phyloP scores from a whole-genome alignment of 2,329 filamentous ascomycete genomes.

The Sporothrix schenckii region DNA sequence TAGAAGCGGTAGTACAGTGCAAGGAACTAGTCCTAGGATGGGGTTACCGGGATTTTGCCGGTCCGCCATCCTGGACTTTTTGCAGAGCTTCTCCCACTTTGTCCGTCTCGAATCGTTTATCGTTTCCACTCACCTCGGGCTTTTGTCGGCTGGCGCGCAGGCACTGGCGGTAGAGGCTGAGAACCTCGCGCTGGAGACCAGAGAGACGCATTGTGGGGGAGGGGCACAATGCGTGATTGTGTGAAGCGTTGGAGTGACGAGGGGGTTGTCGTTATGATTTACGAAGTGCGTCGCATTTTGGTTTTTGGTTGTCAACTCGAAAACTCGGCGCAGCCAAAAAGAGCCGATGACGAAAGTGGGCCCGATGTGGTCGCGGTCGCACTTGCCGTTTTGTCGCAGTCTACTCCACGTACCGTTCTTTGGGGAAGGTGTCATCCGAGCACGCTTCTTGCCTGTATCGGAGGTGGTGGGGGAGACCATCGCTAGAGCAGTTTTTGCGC shows the following conservation, averaged over 20 bases:
- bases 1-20: neutral
- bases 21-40: neutral
- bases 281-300: neutral
- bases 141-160: slow-evolving; percentile 81
- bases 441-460: neutral
- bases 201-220: slow-evolving; percentile 61
- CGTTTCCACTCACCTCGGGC: slow-evolving; percentile 60
- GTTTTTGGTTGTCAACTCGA: neutral
- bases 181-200: slow-evolving; percentile 86
- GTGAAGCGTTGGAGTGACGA: no score
- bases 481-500: neutral
- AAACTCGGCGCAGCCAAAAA: neutral
- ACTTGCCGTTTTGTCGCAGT: neutral
- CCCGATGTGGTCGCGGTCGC: neutral
- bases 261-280: neutral
- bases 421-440: neutral
- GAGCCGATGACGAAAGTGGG: neutral
- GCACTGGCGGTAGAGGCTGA: slow-evolving; percentile 83
- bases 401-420: neutral
- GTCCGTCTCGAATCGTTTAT: neutral
- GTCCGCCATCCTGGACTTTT: no score
- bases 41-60: slow-evolving; percentile 1
- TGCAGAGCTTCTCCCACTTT: neutral
- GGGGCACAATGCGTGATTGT: neutral
- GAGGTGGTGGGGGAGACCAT: neutral